These are phyloP conservation scores for Arachnomyces sp. DNA, from an alignment of 2,329 filamentous ascomycete genomes.

Conservation along the genomic window DNA sequence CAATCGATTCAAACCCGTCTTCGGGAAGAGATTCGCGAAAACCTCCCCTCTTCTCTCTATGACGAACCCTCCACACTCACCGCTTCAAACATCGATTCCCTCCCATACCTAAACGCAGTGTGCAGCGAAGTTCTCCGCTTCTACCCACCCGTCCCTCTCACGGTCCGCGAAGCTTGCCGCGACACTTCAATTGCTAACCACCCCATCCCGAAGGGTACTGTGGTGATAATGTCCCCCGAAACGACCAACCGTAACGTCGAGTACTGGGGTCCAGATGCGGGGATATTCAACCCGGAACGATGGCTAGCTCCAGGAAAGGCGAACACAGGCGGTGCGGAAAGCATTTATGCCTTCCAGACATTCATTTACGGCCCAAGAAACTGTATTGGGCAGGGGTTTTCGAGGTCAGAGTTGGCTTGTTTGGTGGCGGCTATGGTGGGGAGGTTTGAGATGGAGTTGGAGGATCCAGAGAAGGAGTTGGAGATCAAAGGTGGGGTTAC, in stretches of 20 bases:
- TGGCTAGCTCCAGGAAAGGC: constrained; percentile 50
- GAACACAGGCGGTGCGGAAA: constrained; percentile 62
- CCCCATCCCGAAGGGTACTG: constrained; percentile 61
- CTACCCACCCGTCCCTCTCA: constrained; percentile 62
- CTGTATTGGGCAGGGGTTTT: constrained; percentile 77
- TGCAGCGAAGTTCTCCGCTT: constrained; percentile 69
- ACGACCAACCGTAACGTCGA: constrained; percentile 61
- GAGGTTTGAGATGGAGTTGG: constrained; percentile 58
- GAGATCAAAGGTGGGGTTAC: constrained; percentile 64
- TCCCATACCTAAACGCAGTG: constrained; percentile 74
- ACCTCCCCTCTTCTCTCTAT: constrained; percentile 47
- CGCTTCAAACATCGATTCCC: constrained; percentile 52
- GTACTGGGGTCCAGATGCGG: constrained; percentile 70
- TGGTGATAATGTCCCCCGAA: constrained; percentile 55
- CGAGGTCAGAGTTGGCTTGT: constrained; percentile 76
- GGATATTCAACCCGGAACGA: constrained; percentile 68
- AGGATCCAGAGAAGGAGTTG: constrained; percentile 54
- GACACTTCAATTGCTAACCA: constrained; percentile 60
- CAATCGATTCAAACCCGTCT: constrained; percentile 58
- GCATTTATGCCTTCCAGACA: constrained; percentile 69
- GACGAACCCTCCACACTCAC: constrained; percentile 58
- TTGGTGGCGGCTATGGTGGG: constrained; percentile 70
- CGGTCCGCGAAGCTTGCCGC: constrained; percentile 54
- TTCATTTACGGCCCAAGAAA: constrained; percentile 80
- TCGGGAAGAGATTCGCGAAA: constrained; percentile 56